Evolutionary conservation across 129 eudicot genomes (phyloP), one percentile per base, ranked within the genome.

Genomic region (Ambrosia trifida): DNA sequence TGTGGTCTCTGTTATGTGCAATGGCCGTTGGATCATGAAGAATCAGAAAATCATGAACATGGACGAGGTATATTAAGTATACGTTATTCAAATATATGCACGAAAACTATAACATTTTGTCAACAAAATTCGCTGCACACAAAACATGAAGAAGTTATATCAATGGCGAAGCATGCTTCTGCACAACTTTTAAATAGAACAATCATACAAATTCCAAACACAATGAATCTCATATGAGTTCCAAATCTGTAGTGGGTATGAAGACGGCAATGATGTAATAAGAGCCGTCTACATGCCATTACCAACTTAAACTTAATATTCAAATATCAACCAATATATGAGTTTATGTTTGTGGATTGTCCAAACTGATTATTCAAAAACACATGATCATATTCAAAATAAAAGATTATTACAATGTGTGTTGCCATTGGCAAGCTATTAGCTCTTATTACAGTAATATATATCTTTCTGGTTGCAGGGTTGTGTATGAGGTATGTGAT

Each of bases 11-110:
- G 95, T 89, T 18, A 89, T 93, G 88, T 93, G 98, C 89, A 87
- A 89, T 54, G 98, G 98, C 38, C 64, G 79, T 51, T 93, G 96
- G 96, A 87, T 93, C 46, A 93, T 93, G 98, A 79, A 85, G 78
- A 88, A 93, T 73, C 80, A 68, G 61, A 87, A 89, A 83, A 78
- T 93, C 71, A 24, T 89, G 69, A 85, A 76, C 18, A 81, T 93
- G 49, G 82, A 93, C 58, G 98, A 93, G 98, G 98, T 89, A 88
- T 45, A 52, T 52, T n/a, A 20, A 57, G 67, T 7, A 1, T 40
- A 14, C 43, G 60, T 36, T 28, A 7, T n/a, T 61, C 4, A 47
- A 32, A 31, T 56, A n/a, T 30, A 35, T 12, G 20, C 35, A 2
- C 4, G 11, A 54, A 56, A 3, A 17, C 5, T 68, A 35, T 58